Base-by-base conservation (phyloP, 805 yeast species). In the Blastobotrys parvus region DNA sequence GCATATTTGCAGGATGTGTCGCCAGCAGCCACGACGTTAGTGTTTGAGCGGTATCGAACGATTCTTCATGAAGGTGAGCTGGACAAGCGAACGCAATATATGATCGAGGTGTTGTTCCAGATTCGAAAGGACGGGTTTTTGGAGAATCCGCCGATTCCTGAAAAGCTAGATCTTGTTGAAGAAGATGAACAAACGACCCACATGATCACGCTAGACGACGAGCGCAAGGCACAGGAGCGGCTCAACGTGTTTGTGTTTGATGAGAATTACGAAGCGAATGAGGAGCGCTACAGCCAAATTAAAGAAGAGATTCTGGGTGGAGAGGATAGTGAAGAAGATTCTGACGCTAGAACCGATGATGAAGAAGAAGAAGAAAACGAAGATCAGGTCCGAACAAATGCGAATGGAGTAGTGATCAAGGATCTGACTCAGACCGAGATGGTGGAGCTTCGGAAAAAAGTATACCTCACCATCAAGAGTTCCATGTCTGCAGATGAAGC, bases 401-500 rank as follows among this genome's bases (percentile, higher is more conserved):
- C 19, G 4, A 19, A 36, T 4, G 31, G 36, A 16, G 50, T 54
- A 23, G 61, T 63, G 39, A 70, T 80, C 33, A 67, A 69, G 33
- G 96, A 89, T 59, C 62, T 82, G 69, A 83, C 95, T 0, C 81
- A 81, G 38, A 63, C 79, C 0, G 76, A 76, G 20, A 61, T 79
- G 23, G 67, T 78, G 1, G 77, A 78, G 40, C 77, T 78, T 51
- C 86, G 86, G 52, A 86, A 86, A 53, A 74, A 74, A 1, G 82
- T 90, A 2, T 90, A 90, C 54, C 64, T 89, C 22, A 81, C 90
- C 0, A 67, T 92, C 7, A 87, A 85, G 81, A 86, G 96, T 18
- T 79, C 95, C 46, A 75, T 90, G 80, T 80, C 94, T 0, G 78
- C 89, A 3, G 95, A 86, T 51, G 98, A 92, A 66, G 90, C 95